Base-by-base conservation (phyloP, 2,329 filamentous ascomycete species). In the Madurella fahalii region DNA sequence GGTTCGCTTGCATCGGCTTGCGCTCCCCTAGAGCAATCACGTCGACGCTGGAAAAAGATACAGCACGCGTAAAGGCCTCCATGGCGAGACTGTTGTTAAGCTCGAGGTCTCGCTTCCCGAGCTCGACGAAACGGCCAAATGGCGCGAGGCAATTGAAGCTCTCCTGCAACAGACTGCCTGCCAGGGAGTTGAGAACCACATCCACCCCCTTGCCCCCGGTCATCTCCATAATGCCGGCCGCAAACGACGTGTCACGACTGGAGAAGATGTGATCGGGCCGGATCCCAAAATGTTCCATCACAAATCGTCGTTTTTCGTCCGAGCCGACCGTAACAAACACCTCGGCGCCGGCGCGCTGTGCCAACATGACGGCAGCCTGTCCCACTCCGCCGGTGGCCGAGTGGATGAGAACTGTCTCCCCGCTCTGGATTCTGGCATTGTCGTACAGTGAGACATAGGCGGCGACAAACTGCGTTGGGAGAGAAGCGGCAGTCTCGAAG, bases 61-160 rank as follows among this genome's bases (percentile, higher is more conserved):
- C 64, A 4, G 69, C 71, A 1, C 56, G 58, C 3, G 69, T 63
- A 40, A 82, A 81, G 0, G 68, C 65, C 1, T 68, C 58, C 75
- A 81, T 77, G 1, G 72, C 70, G 4, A 81, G 66, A 5, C 67
- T 61, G 2, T 68, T 71, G 18, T 72, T 69, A 1, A 70, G 69
- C 1, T 70, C 59, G 1, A 77, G 64, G 44, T 78, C 74, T 5
- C 69, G 63, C 57, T 73, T 74, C 7, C 74, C 74, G n/a, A 79
- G 69, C 53, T 79, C 76, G 0, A 79, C 54, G 63, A 79, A 72
- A 3, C 63, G 67, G 0, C 77, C 77, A 45, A 72, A 75, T 5
- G 67, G 61, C 1, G 76, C 74, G 2, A 80, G 64, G 47, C 74
- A 77, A 2, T 70, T 58, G 73, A 73, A 79, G 0, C 72, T 71